These are phyloP conservation scores for Takashimella tepidaria DNA, from an alignment of 1,284 basidiomycete genomes.

Conservation along the genomic window DNA sequence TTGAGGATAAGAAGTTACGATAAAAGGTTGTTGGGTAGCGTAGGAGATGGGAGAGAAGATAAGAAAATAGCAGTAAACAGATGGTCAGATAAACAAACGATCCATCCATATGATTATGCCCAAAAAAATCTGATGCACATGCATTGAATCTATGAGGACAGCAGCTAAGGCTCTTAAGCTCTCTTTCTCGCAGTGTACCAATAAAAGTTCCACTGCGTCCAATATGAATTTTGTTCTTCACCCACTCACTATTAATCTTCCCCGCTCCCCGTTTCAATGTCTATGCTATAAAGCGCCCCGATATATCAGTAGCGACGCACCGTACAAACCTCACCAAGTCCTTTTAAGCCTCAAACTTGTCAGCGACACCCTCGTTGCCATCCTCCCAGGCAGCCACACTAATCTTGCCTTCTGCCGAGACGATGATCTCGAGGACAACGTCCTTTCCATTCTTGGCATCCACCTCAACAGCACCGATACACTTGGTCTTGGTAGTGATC, in stretches of 20 bases:
- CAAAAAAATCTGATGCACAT: not conserved
- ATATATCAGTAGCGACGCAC: no score
- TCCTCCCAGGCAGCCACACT: conserved; percentile 53
- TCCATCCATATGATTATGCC: no score
- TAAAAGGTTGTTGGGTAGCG: conserved; percentile 38
- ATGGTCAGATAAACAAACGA: no score
- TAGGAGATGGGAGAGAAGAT: not conserved
- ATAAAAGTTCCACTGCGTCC: no score
- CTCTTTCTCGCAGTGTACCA: no score
- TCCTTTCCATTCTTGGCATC: conserved; percentile 53
- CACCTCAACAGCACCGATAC: conserved; percentile 54
- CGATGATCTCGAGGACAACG: conserved; percentile 60
- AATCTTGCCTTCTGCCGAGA: conserved; percentile 56
- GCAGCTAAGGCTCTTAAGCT: no score
- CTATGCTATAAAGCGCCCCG: no score
- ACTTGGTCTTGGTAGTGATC: conserved; percentile 58
- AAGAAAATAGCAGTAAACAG: no score
- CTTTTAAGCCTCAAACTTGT: conserved; percentile 27
- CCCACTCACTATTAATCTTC: no score
- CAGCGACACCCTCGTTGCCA: conserved; percentile 45
- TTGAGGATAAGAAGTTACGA: conserved; percentile 80
- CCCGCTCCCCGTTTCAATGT: no score
- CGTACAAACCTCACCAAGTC: no score
- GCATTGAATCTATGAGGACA: not conserved
- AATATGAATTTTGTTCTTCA: no score